phyloP scores from a whole-genome alignment of 495 filamentous ascomycete genomes.

The Lophiostoma macrostomum region DNA sequence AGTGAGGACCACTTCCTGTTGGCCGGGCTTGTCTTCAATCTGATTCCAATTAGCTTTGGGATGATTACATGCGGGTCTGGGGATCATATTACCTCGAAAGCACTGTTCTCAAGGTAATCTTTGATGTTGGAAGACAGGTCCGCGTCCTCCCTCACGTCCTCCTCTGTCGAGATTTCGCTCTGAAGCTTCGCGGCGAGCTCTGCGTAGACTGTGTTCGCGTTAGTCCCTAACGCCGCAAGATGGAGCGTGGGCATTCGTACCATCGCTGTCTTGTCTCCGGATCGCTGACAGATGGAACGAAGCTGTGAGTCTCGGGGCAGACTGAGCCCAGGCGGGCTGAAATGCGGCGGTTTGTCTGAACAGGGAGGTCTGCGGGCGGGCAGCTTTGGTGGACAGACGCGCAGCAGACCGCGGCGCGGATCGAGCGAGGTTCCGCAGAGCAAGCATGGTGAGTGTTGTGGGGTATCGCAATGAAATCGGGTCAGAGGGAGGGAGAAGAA shows the following conservation, averaged over 20 bases:
- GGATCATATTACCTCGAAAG: slow-evolving; percentile 48
- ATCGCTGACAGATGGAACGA: slow-evolving; percentile 67
- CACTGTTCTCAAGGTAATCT: slow-evolving; percentile 69
- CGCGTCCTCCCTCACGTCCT: slow-evolving; percentile 53
- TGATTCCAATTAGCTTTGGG: slow-evolving; percentile 33
- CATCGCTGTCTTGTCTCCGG: slow-evolving; percentile 20
- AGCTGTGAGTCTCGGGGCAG: slow-evolving; percentile 54
- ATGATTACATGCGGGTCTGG: background rate
- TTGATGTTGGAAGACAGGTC: slow-evolving; percentile 60
- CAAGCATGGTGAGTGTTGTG: slow-evolving; percentile 62
- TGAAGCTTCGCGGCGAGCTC: slow-evolving; percentile 74
- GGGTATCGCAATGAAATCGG: slow-evolving; percentile 4
- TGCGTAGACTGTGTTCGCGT: slow-evolving; percentile 52
- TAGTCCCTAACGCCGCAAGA: slow-evolving; percentile 25
- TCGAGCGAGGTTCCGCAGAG: slow-evolving; percentile 67
- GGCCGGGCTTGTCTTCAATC: slow-evolving; percentile 72
- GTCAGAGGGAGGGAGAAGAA: background rate
- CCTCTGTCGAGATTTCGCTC: slow-evolving; percentile 69
- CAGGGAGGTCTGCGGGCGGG: slow-evolving; percentile 51
- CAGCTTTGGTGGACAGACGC: slow-evolving; percentile 55
- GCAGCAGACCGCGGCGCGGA: slow-evolving; percentile 66
- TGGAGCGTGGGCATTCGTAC: slow-evolving; percentile 36
- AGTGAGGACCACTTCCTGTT: slow-evolving; percentile 81
- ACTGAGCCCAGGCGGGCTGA: slow-evolving; percentile 52
- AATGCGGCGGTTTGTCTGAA: slow-evolving; percentile 47